These are phyloP conservation scores for Barbatosphaeria neglecta DNA, from an alignment of 495 filamentous ascomycete species.

Conservation along the genomic window DNA sequence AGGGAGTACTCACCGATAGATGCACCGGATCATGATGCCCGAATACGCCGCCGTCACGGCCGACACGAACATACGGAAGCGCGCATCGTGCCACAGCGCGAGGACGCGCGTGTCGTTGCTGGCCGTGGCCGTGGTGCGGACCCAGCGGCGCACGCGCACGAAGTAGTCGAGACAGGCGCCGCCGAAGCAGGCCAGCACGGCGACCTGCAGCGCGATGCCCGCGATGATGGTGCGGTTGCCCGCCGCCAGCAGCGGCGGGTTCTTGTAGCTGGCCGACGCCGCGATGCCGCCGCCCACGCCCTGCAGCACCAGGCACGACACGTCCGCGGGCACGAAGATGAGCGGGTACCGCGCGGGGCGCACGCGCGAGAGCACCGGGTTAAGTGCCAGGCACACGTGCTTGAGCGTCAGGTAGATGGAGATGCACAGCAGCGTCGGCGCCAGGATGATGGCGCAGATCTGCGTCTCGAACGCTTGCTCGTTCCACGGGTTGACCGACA, in stretches of 20 bases:
- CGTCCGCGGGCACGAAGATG: slow-evolving; percentile 53
- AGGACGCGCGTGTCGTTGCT: slow-evolving; percentile 16
- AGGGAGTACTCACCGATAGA: slow-evolving; percentile 42
- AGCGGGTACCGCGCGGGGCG: slow-evolving; percentile 50
- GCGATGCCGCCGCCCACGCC: slow-evolving; percentile 54
- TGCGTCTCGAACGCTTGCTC: slow-evolving; percentile 50
- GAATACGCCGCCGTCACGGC: slow-evolving; percentile 45
- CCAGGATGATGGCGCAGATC: slow-evolving; percentile 55
- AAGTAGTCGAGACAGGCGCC: slow-evolving; percentile 38
- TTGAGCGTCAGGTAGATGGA: slow-evolving; percentile 60
- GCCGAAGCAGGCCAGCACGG: slow-evolving; percentile 49
- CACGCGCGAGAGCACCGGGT: slow-evolving; percentile 41
- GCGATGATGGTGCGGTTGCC: slow-evolving; percentile 60
- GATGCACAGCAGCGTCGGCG: slow-evolving; percentile 53
- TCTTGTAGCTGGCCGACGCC: slow-evolving; percentile 30
- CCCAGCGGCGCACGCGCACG: slow-evolving; percentile 25
- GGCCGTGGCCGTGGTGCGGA: slow-evolving; percentile 22
- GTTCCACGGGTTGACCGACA: slow-evolving; percentile 51
- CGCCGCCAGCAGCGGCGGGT: slow-evolving; percentile 18
- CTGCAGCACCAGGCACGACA: slow-evolving; percentile 52
- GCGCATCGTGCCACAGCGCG: slow-evolving; percentile 18
- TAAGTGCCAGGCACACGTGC: slow-evolving; percentile 46
- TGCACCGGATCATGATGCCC: slow-evolving; percentile 52
- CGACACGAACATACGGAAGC: slow-evolving; percentile 40
- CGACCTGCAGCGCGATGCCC: slow-evolving; percentile 60